Evolutionary conservation across 495 filamentous ascomycete species (phyloP), one percentile per base, ranked within the genome.

Genomic region (Aspergillus incahuasiensis): DNA sequence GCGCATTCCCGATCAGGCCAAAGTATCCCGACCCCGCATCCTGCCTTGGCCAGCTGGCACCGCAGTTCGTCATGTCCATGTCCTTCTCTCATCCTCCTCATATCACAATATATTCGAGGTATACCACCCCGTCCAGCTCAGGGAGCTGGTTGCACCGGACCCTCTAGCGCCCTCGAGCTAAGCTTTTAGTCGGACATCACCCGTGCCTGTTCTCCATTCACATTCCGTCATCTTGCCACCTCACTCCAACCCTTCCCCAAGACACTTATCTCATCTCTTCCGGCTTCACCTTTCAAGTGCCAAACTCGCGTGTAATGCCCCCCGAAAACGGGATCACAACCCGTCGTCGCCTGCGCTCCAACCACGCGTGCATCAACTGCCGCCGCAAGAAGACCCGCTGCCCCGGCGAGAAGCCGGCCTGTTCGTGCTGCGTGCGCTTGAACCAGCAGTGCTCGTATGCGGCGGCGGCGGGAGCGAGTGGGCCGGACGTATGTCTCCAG

Each of bases 321-420:
- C 32, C 32, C 12, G 32, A 28, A 24, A 68, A 69, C 48, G 66
- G 54, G 60, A 60, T n/a, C n/a, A n/a, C n/a, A n/a, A n/a, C 56
- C 57, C 74, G 73, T 28, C 70, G 73, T 52, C 65, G 74, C 60
- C 60, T 75, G 52, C 72, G 73, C 35, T 76, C 74, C 40, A 71
- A 77, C 53, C 72, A 76, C 56, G 74, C 74, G 39, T 77, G 74
- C 57, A 63, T 75, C 22, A 74, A 75, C 45, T 77, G 74, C 68
- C 59, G 74, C 62, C 58, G 74, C 52, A 77, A 78, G 61, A 78
- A 78, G 52, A 75, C 66, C 12, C 72, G 75, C 19, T 78, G 75
- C 59, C 75, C 75, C 1, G 75, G 73, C 7, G 75, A 78, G 56
- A 75, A 69, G 48, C 75, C 75, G 11, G 59, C 69, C 1, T 78